These are phyloP conservation scores for Verticillium dahliae DNA, from an alignment of 2,329 filamentous ascomycete genomes.

Conservation along the genomic window DNA sequence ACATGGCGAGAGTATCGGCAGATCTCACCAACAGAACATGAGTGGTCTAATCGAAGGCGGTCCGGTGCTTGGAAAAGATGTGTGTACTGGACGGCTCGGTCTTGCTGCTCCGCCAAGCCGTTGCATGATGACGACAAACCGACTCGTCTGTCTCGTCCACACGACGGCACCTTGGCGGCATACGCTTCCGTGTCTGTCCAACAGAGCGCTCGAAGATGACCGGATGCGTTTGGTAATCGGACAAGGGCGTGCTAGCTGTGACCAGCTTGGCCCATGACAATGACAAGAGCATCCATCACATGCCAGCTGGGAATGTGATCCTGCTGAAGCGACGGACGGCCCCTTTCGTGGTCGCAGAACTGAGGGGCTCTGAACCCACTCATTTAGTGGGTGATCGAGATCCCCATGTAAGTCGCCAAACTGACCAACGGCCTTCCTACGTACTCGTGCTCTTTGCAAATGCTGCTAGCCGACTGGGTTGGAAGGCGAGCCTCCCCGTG, in stretches of 20 bases:
- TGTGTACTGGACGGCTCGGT: not conserved
- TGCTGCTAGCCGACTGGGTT: no score
- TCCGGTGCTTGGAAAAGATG: not conserved
- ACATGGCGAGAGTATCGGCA: not conserved
- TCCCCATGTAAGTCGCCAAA: no score
- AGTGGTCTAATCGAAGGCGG: not conserved
- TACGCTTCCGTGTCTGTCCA: not conserved
- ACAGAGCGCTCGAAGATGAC: not conserved
- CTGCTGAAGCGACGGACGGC: no score
- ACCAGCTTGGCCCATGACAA: not conserved
- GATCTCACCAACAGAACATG: not conserved
- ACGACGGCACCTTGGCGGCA: not conserved
- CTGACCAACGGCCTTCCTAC: no score
- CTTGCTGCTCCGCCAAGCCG: not conserved
- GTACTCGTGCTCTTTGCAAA: no score
- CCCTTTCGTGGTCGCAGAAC: no score
- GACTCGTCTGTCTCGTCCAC: not conserved
- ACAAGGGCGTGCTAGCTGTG: not conserved
- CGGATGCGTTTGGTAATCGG: not conserved
- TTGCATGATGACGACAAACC: not conserved
- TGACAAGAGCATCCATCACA: no score
- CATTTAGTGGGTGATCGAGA: no score
- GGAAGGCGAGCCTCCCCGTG: no score
- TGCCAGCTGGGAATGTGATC: no score
- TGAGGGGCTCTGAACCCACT: no score